Conservation (phyloP, 768 basidiomycete genomes). For the Boletus eberwhitei region DNA sequence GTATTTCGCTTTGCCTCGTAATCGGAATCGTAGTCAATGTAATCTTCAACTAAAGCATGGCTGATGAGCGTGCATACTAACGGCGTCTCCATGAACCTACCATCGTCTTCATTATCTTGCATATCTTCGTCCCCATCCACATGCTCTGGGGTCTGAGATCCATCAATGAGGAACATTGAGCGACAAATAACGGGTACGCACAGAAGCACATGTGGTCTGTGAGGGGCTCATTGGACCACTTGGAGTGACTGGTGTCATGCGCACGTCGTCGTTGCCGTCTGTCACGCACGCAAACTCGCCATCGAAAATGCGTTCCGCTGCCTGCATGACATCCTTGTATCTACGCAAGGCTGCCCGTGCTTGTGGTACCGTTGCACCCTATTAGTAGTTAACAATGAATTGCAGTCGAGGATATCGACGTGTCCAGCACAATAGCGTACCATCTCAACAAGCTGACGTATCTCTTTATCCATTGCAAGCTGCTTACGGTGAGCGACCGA, state of each 20-base stretch:
- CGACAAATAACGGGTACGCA: constrained; percentile 8
- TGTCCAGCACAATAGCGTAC: constrained; percentile 26
- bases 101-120: constrained; percentile 52
- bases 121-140: constrained; percentile 48
- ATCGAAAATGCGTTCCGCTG: constrained; percentile 81
- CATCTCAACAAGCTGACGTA: constrained; percentile 65
- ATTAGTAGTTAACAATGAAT: constrained; percentile 2
- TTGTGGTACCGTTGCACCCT: constrained; percentile 83
- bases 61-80: constrained; percentile 8
- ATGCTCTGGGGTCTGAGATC: constrained; percentile 57
- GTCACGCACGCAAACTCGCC: constrained; percentile 78
- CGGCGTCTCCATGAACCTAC: constrained; percentile 23
- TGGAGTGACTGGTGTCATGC: constrained; percentile 37
- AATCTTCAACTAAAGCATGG: constrained; percentile 46
- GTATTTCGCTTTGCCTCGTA: constrained; percentile 48
- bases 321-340: constrained; percentile 88
- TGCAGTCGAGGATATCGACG: background rate
- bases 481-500: background rate
- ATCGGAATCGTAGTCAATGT: constrained; percentile 82
- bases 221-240: constrained; percentile 27
- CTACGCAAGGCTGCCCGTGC: constrained; percentile 79
- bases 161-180: background rate
- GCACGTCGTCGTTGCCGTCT: constrained; percentile 49
- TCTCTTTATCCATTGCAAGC: constrained; percentile 46
- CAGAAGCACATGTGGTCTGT: constrained; percentile 23